These are phyloP conservation scores for Fereydounia khargensis DNA, from an alignment of 1,284 basidiomycete species.

Conservation along the genomic window DNA sequence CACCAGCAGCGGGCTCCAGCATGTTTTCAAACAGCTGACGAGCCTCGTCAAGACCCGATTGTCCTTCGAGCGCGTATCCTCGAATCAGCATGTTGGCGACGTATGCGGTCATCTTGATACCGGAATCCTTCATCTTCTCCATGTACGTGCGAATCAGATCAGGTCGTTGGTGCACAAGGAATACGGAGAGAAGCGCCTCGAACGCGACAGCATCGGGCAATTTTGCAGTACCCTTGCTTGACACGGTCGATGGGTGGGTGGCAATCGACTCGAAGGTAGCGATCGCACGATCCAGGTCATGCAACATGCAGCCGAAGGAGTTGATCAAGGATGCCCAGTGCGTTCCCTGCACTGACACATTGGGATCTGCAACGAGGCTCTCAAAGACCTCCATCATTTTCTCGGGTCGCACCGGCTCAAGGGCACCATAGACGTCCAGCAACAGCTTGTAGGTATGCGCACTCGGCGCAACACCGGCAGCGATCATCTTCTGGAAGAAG, in stretches of 20 bases:
- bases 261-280: slow-evolving; percentile 75
- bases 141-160: slow-evolving; percentile 76
- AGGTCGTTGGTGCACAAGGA: slow-evolving; percentile 74
- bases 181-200: slow-evolving; percentile 85
- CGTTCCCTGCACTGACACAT: slow-evolving; percentile 70
- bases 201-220: slow-evolving; percentile 81
- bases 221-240: slow-evolving; percentile 32
- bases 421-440: slow-evolving; percentile 82
- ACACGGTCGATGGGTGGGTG: slow-evolving; percentile 58
- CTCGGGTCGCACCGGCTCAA: slow-evolving; percentile 72
- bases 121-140: slow-evolving; percentile 65
- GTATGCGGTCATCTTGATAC: slow-evolving; percentile 89
- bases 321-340: slow-evolving; percentile 93
- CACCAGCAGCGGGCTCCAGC: slow-evolving; percentile 77
- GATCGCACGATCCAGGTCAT: slow-evolving; percentile 75
- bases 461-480: slow-evolving; percentile 64
- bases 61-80: slow-evolving; percentile 68
- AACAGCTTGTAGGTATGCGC: slow-evolving; percentile 65
- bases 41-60: slow-evolving; percentile 60
- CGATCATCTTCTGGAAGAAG: slow-evolving; percentile 73
- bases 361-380: slow-evolving; percentile 63
- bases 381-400: slow-evolving; percentile 75
- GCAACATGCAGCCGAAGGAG: slow-evolving; percentile 77
- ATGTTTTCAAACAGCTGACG: slow-evolving; percentile 75
- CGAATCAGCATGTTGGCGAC: slow-evolving; percentile 90